Conservation (phyloP, 768 basidiomycete genomes). For the Boletus subcaerulescens region DNA sequence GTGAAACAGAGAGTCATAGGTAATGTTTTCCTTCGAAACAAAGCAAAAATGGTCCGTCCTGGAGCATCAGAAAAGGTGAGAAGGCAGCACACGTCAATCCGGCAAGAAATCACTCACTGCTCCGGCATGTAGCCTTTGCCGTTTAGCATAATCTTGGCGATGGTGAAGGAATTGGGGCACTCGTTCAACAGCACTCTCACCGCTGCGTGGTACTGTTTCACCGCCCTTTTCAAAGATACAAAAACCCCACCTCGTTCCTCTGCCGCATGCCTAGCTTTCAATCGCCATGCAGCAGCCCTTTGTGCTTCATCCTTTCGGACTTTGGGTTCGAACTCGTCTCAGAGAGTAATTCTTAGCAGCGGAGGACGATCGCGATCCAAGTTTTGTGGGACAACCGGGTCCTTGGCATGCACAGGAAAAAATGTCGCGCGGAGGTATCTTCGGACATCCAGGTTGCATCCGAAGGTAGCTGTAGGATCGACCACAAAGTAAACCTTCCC, state of each 20-base stretch:
- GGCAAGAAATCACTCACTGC: too few relatives aligned
- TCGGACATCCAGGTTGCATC: background rate
- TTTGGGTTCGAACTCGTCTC: background rate
- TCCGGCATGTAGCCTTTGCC: too few relatives aligned
- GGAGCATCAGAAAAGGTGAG: too few relatives aligned
- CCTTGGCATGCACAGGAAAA: background rate
- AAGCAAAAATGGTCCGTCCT: background rate
- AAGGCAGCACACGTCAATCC: too few relatives aligned
- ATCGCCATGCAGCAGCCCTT: background rate
- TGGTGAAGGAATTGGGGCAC: too few relatives aligned
- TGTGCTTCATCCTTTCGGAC: background rate
- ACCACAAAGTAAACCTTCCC: background rate
- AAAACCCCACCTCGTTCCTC: background rate
- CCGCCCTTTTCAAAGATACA: background rate
- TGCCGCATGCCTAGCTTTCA: background rate
- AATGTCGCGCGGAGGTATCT: background rate
- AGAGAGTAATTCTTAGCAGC: background rate
- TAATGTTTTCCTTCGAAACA: background rate
- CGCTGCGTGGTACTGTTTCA: too few relatives aligned
- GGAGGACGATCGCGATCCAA: background rate
- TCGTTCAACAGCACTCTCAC: too few relatives aligned
- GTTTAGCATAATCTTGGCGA: too few relatives aligned
- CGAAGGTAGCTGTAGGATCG: background rate
- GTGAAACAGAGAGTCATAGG: background rate
- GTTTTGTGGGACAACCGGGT: background rate